These are phyloP conservation scores for Rhodotorula sp. DNA, from an alignment of 1,284 basidiomycete species.

Conservation along the genomic window DNA sequence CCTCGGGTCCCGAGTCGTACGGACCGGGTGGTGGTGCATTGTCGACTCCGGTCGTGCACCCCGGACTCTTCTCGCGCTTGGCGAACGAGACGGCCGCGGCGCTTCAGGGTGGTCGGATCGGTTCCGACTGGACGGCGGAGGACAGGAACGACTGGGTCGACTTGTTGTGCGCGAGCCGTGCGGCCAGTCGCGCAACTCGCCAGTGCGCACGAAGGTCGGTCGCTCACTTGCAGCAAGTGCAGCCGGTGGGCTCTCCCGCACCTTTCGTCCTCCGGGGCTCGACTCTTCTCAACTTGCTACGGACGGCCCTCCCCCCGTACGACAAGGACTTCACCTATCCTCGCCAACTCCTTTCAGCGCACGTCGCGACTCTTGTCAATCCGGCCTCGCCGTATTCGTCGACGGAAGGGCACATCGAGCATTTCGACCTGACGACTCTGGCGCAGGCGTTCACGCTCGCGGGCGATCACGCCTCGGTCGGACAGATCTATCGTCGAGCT, in stretches of 20 bases:
- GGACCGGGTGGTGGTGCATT: neutral
- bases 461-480: conserved; percentile 10
- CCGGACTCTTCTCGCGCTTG: neutral
- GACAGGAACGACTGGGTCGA: conserved; percentile 6
- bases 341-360: neutral
- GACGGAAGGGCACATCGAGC: conserved; percentile 4
- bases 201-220: conserved; percentile 2
- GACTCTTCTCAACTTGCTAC: conserved; percentile 14
- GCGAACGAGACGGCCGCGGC: neutral
- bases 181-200: neutral
- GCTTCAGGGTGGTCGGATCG: neutral
- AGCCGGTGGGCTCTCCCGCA: neutral
- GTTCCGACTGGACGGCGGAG: conserved; percentile 2
- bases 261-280: conserved; percentile 6
- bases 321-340: neutral
- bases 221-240: neutral
- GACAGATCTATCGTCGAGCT: conserved; percentile 20
- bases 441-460: conserved; percentile 26
- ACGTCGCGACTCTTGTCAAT: conserved; percentile 7
- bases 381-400: conserved; percentile 12
- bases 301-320: neutral
- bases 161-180: neutral
- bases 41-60: neutral
- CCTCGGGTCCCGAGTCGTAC: conserved; percentile 14
- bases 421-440: conserved; percentile 36